Evolutionary conservation across 371 early-diverging fungal species (phyloP).

Genomic region (Rhizopus arrhizus): DNA sequence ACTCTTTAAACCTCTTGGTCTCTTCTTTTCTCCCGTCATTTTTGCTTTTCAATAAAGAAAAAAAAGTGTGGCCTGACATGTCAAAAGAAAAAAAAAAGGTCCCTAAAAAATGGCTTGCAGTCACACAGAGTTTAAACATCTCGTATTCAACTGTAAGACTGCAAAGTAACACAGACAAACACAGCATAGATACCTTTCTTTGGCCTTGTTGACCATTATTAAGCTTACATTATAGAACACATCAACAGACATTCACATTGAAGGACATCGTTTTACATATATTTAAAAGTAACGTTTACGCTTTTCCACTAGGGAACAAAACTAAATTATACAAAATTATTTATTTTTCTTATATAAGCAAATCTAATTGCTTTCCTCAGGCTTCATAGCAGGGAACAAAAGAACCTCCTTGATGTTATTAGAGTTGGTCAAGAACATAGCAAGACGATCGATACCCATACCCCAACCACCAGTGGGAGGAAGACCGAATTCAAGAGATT

Average conservation of each 20-base stretch:
- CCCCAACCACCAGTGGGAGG: conserved; percentile 99
- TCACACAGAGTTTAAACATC: not conserved
- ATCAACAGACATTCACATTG: too few species aligned
- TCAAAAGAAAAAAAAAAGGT: conserved; percentile 1
- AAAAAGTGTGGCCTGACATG: not conserved
- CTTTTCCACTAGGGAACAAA: too few species aligned
- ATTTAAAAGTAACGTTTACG: too few species aligned
- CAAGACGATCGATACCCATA: conserved; percentile 96
- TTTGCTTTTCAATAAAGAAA: not conserved
- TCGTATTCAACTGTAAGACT: not conserved
- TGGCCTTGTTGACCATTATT: too few species aligned
- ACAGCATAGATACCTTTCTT: too few species aligned
- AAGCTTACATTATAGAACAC: too few species aligned
- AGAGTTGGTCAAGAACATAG: conserved; percentile 99
- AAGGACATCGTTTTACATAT: too few species aligned
- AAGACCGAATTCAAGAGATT: conserved; percentile 97
- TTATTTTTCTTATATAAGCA: too few species aligned
- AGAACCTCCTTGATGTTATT: conserved; percentile 64
- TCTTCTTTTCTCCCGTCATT: conserved; percentile 49
- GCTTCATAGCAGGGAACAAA: conserved; percentile 92
- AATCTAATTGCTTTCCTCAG: conserved; percentile 57
- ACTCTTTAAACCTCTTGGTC: conserved; percentile 50
- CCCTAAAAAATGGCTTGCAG: too few species aligned
- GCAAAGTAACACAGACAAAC: too few species aligned
- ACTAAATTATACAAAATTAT: not conserved